These are phyloP conservation scores for Crassisporium funariophilum DNA, from an alignment of 768 basidiomycete genomes.

Conservation along the genomic window DNA sequence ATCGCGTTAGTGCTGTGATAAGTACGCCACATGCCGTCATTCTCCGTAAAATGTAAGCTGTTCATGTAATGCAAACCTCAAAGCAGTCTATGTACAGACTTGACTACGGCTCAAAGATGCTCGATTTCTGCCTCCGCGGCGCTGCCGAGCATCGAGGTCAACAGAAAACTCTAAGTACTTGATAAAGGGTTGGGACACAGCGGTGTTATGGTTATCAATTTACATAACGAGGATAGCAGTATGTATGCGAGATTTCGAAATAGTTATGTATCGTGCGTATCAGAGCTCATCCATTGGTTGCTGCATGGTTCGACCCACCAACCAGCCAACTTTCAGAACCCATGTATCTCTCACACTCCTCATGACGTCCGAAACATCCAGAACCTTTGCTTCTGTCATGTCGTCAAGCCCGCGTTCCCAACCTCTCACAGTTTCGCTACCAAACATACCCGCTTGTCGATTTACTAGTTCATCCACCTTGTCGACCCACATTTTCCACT, in stretches of 20 bases:
- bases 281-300: constrained; percentile 22
- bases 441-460: constrained; percentile 76
- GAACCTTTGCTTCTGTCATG: constrained; percentile 54
- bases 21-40: no score
- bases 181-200: no score
- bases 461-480: constrained; percentile 73
- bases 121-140: no score
- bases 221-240: no score
- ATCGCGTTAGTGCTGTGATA: no score
- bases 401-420: constrained; percentile 76
- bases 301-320: constrained; percentile 12
- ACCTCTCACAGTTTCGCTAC: constrained; percentile 61
- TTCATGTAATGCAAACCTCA: no score
- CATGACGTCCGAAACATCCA: constrained; percentile 39
- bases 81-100: no score
- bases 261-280: background rate
- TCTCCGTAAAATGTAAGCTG: no score
- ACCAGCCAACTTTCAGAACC: constrained; percentile 78
- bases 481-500: constrained; percentile 81
- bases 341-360: constrained; percentile 55
- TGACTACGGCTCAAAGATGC: no score
- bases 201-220: no score
- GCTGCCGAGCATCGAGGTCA: no score
- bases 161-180: no score
- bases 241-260: background rate